phyloP scores from a whole-genome alignment of 2,329 filamentous ascomycete species.

The Aspergillus neoniger region DNA sequence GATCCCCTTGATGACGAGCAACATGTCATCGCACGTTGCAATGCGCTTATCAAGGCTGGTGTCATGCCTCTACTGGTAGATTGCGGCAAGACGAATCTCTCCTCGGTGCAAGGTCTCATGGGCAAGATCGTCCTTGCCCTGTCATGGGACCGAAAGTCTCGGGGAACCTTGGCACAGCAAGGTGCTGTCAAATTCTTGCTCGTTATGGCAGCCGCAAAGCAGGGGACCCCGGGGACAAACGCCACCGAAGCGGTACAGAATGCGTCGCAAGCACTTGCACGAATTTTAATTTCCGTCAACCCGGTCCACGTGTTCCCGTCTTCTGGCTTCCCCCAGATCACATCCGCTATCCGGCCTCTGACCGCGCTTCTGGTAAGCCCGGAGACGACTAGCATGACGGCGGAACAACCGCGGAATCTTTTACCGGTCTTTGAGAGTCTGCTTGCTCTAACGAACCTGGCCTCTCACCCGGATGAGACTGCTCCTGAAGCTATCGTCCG shows the following conservation, averaged over 20 bases:
- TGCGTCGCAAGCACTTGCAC: constrained; percentile 77
- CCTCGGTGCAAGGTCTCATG: constrained; percentile 69
- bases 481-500: constrained; percentile 72
- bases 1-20: constrained; percentile 75
- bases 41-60: constrained; percentile 74
- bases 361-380: constrained; percentile 71
- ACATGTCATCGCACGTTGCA: constrained; percentile 74
- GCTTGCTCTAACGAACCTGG: constrained; percentile 91
- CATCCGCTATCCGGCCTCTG: constrained; percentile 80
- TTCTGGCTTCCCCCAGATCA: constrained; percentile 69
- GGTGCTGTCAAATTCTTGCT: constrained; percentile 87
- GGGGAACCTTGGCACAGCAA: constrained; percentile 84
- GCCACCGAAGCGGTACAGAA: constrained; percentile 52
- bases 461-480: constrained; percentile 57
- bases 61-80: constrained; percentile 75
- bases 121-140: constrained; percentile 77
- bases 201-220: constrained; percentile 58
- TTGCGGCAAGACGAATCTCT: constrained; percentile 69
- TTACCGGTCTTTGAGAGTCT: constrained; percentile 88
- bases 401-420: constrained; percentile 66
- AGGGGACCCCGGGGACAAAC: constrained; percentile 41
- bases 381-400: constrained; percentile 54
- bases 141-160: constrained; percentile 70
- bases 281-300: constrained; percentile 84
- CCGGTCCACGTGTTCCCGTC: constrained; percentile 81